phyloP scores from a whole-genome alignment of 2,329 filamentous ascomycete genomes.

The Penicillium sp. region DNA sequence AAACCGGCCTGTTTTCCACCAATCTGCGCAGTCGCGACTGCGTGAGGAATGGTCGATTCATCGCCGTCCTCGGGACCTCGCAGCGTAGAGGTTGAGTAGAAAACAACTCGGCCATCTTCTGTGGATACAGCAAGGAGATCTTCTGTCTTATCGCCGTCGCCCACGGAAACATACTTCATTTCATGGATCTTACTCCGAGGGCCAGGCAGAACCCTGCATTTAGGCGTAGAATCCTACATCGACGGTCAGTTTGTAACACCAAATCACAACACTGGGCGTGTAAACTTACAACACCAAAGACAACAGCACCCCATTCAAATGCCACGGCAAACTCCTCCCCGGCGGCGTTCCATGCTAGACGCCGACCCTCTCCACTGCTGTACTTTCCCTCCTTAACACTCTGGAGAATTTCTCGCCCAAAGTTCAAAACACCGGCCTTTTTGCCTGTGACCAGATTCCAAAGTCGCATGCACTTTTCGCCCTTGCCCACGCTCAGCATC shows the following conservation, averaged over 20 bases:
- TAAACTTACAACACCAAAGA: constrained; percentile 66
- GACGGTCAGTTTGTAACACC: constrained; percentile 12
- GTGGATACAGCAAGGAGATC: constrained; percentile 71
- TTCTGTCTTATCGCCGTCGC: constrained; percentile 33
- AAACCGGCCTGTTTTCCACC: constrained; percentile 67
- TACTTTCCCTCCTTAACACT: constrained; percentile 71
- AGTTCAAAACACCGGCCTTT: constrained; percentile 88
- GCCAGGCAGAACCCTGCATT: constrained; percentile 63
- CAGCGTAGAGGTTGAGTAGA: constrained; percentile 63
- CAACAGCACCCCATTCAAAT: constrained; percentile 77
- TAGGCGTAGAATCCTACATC: constrained; percentile 64
- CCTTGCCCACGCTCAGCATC: constrained; percentile 86
- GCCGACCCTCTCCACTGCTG: constrained; percentile 73
- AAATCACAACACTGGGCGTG: background rate
- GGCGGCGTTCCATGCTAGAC: constrained; percentile 70
- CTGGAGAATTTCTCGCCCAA: constrained; percentile 64
- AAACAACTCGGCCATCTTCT: constrained; percentile 80
- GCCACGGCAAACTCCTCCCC: constrained; percentile 81
- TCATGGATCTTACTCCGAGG: constrained; percentile 76
- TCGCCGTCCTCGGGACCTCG: constrained; percentile 39
- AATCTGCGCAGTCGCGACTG: constrained; percentile 61
- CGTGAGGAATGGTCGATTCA: constrained; percentile 55
- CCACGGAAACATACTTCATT: constrained; percentile 59
- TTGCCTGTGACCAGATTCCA: constrained; percentile 97
- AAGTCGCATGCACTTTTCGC: constrained; percentile 83